Conservation (phyloP, 768 basidiomycete genomes). For the Leccinum rimulosum region DNA sequence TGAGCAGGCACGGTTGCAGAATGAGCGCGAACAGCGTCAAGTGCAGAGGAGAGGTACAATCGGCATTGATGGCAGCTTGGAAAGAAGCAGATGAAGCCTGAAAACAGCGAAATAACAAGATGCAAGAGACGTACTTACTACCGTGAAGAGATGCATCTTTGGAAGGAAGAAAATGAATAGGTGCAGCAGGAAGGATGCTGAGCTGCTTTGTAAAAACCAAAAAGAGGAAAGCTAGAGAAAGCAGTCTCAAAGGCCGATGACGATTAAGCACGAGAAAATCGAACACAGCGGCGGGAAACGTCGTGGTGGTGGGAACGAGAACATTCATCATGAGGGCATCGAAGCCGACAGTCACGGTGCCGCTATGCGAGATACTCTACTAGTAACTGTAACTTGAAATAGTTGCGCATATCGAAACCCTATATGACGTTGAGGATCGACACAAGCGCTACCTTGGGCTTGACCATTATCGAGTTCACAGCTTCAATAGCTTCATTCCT, state of each 20-base stretch:
- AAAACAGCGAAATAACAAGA: too few species aligned
- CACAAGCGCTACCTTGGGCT: constrained; percentile 34
- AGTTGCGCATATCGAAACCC: not conserved
- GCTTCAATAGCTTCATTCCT: constrained; percentile 2
- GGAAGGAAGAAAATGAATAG: not conserved
- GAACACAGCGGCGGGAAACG: not conserved
- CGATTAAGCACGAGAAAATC: not conserved
- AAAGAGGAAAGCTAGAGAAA: not conserved
- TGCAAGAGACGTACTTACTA: too few species aligned
- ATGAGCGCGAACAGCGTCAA: not conserved
- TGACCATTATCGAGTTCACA: constrained; percentile 25
- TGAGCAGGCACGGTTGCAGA: not conserved
- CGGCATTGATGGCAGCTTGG: not conserved
- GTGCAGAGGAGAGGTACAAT: not conserved
- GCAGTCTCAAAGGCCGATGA: not conserved
- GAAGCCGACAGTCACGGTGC: too few species aligned
- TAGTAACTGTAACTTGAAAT: too few species aligned
- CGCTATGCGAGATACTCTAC: too few species aligned
- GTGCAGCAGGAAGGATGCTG: not conserved
- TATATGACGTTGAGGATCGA: constrained; percentile 26
- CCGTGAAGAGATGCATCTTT: not conserved
- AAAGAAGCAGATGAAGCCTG: not conserved
- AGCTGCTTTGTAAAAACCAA: not conserved
- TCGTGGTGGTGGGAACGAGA: not conserved
- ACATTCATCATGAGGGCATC: not conserved